These are phyloP conservation scores for Trichosporon ovoides DNA, from an alignment of 1,284 basidiomycete species.

Conservation along the genomic window DNA sequence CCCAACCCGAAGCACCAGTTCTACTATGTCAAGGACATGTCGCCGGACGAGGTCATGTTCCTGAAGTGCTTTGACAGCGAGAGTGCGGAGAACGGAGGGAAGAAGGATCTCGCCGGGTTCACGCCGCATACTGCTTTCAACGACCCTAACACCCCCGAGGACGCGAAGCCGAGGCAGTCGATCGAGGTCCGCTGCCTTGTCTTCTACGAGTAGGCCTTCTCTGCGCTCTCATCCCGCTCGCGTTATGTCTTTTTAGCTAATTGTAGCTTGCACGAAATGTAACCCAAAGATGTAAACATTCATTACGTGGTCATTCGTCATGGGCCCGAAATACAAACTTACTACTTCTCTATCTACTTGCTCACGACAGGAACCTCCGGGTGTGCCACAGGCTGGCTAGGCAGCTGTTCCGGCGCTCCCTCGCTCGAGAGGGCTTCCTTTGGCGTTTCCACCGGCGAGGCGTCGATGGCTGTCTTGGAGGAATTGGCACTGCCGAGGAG, in stretches of 20 bases:
- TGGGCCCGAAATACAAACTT: background rate
- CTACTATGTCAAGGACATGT: conserved; percentile 23
- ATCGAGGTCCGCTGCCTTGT: conserved; percentile 23
- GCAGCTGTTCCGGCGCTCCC: background rate
- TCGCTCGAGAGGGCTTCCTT: background rate
- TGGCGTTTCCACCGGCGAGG: background rate
- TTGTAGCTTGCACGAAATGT: too few relatives aligned
- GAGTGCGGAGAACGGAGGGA: conserved; percentile 12
- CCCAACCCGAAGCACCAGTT: conserved; percentile 13
- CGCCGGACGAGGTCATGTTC: conserved; percentile 22
- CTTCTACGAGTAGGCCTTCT: conserved; percentile 15
- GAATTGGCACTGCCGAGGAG: conserved; percentile 5
- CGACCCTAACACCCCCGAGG: conserved; percentile 18
- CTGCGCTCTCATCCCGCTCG: too few relatives aligned
- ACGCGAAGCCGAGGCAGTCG: conserved; percentile 17
- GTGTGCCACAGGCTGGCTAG: too few relatives aligned
- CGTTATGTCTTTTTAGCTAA: too few relatives aligned
- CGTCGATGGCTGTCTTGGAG: background rate
- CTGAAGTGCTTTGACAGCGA: conserved; percentile 22
- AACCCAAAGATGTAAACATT: background rate
- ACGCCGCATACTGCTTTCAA: conserved; percentile 21
- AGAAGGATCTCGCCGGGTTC: conserved; percentile 12
- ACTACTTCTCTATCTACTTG: background rate
- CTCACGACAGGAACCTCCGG: background rate
- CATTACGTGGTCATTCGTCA: background rate